Conservation (phyloP, 192 early-diverging fungal species). For the Coemansia sp. region DNA sequence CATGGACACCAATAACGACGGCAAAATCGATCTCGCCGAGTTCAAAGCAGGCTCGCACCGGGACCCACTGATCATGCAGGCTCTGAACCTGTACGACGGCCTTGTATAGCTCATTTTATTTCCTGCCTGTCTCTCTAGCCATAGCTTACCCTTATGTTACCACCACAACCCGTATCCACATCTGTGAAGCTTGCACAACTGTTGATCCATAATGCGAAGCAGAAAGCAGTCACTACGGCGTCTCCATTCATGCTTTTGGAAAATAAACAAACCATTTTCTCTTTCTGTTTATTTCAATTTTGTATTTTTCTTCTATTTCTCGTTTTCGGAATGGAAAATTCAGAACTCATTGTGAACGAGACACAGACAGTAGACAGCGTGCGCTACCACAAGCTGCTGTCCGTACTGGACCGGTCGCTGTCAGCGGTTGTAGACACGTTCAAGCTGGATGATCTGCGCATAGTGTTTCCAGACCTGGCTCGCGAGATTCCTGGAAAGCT, state of each 20-base stretch:
- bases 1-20: conserved; percentile 91
- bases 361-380: conserved; percentile 25
- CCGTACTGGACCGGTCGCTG: conserved; percentile 52
- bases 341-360: neutral
- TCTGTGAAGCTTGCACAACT: too few relatives aligned
- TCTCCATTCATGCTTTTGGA: neutral
- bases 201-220: neutral
- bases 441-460: conserved; percentile 35
- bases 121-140: neutral
- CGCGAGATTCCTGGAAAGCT: conserved; percentile 50
- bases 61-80: conserved; percentile 85
- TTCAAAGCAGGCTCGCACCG: conserved; percentile 85
- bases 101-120: conserved; percentile 61
- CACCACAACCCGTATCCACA: neutral
- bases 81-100: conserved; percentile 84
- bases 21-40: conserved; percentile 76
- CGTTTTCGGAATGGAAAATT: neutral
- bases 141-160: neutral
- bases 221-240: neutral
- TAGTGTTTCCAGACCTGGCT: conserved; percentile 42
- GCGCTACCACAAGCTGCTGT: conserved; percentile 50
- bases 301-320: neutral
- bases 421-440: conserved; percentile 49
- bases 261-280: neutral
- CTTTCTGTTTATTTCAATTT: neutral